Conservation (phyloP, 2,329 filamentous ascomycete genomes). For the Cercospora beticola region DNA sequence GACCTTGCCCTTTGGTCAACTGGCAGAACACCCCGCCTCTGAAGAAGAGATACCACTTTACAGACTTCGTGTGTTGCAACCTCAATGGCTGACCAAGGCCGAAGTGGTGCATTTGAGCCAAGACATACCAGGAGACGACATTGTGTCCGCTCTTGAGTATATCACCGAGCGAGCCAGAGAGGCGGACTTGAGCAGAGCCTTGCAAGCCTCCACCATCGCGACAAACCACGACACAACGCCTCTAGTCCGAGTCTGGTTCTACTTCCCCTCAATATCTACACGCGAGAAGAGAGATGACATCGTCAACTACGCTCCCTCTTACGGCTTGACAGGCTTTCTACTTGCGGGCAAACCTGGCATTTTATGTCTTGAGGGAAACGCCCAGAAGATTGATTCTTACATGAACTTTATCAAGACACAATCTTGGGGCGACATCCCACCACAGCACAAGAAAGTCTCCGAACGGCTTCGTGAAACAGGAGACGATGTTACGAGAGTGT, state of each 20-base stretch:
- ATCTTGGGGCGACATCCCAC: conserved; percentile 62
- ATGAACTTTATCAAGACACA: conserved; percentile 65
- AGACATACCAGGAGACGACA: conserved; percentile 46
- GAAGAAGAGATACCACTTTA: conserved; percentile 21
- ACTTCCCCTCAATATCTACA: conserved; percentile 62
- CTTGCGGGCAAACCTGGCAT: conserved; percentile 61
- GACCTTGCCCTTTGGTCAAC: conserved; percentile 1
- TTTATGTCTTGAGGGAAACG: conserved; percentile 53
- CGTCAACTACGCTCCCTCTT: conserved; percentile 53
- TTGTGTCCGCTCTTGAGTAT: conserved; percentile 49
- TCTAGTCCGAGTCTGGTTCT: conserved; percentile 60
- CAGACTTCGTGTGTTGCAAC: conserved; percentile 50
- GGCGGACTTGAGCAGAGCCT: not conserved
- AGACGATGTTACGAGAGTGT: conserved; percentile 41
- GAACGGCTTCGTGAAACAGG: conserved; percentile 52
- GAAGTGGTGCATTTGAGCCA: conserved; percentile 44
- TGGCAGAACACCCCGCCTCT: not conserved
- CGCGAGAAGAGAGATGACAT: conserved; percentile 60
- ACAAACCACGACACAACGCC: conserved; percentile 21
- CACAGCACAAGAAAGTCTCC: conserved; percentile 63
- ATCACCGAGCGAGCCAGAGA: conserved; percentile 41
- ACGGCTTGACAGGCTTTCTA: conserved; percentile 59
- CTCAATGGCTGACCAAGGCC: conserved; percentile 54
- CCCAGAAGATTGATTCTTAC: conserved; percentile 54
- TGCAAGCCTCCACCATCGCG: not conserved